Evolutionary conservation across 202 grass and related monocot genomes (phyloP), one percentile per base, ranked within the genome.

Genomic region (Musa balbisiana): DNA sequence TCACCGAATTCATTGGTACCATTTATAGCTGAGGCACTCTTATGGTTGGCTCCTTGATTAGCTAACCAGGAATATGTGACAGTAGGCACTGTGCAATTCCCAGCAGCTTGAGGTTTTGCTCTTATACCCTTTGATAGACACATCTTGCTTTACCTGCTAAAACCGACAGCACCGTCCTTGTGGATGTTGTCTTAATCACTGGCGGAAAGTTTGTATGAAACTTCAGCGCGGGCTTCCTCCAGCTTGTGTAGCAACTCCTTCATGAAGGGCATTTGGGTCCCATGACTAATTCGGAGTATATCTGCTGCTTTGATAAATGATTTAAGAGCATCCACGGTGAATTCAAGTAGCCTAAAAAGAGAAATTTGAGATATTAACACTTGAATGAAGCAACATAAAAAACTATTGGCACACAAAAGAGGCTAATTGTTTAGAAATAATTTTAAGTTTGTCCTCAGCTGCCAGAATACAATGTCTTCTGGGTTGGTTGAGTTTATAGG

Each of bases 271-370:
- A 88, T 92, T 49, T 76, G 70, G 8, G 85, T 88, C 23, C 90
- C 90, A 58, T 98, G 94, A 59, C 90, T 98, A 81, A 98, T 83
- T 79, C 78, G 76, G 62, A 97, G 94, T 76, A 93, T 82, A 79
- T 91, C 90, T 69, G 78, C 60, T 60, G 94, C 90, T 81, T 77
- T 93, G 8, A 79, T 86, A 77, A 91, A 89, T 69, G 84, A 91
- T 84, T 79, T 81, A 17, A 98, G 69, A 80, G 94, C 84, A 21
- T 97, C 90, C 52, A 91, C 86, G 11, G 88, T 91, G 76, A 69
- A 80, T 66, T 88, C 88, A n/a, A 93, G 84, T 69, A 89, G 75
- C 88, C 88, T 97, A 81, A 58, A 77, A 66, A 8, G 49, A 64
- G 54, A 62, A 43, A 55, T 9, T 19, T 11, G 67, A 13, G 62